Percentiles rank a stretch among this genome's conserved stretches.
Evolutionary conservation across 140 eudicot genomes (phyloP).

Genomic region (Ambrosia hybrid): DNA sequence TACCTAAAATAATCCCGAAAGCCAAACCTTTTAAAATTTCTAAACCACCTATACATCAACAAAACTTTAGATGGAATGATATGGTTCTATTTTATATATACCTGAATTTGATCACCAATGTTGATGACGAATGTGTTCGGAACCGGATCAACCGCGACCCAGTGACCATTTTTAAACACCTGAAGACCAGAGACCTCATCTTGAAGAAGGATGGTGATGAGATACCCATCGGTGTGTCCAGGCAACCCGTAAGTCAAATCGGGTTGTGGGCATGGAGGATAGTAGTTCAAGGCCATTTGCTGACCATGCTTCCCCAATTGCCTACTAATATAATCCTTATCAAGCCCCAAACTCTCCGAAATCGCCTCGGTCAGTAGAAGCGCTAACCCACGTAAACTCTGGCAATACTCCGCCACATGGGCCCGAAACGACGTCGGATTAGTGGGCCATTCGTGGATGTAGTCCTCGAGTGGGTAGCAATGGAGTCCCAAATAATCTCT

Average conservation of each 20-base stretch:
- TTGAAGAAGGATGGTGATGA: constrained; percentile 44
- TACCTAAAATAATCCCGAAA: too few relatives aligned
- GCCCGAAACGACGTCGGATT: constrained; percentile 33
- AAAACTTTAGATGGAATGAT: neutral
- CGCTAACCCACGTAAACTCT: constrained; percentile 27
- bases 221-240: constrained; percentile 40
- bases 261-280: constrained; percentile 50
- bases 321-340: constrained; percentile 22
- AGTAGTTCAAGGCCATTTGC: constrained; percentile 48
- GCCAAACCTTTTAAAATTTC: too few relatives aligned
- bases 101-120: constrained; percentile 47
- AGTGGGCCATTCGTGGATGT: constrained; percentile 45
- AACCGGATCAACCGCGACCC: constrained; percentile 42
- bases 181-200: constrained; percentile 52
- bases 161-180: constrained; percentile 26
- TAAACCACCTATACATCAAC: neutral
- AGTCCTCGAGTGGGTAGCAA: constrained; percentile 44
- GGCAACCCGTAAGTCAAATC: constrained; percentile 51
- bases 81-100: neutral
- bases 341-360: constrained; percentile 42
- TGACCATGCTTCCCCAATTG: constrained; percentile 46
- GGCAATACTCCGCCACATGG: constrained; percentile 39
- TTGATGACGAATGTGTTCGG: constrained; percentile 39
- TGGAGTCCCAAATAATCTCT: constrained; percentile 46
- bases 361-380: constrained; percentile 35